These are phyloP conservation scores for Mycena olivaceomarginata DNA, from an alignment of 768 basidiomycete genomes.

Conservation along the genomic window DNA sequence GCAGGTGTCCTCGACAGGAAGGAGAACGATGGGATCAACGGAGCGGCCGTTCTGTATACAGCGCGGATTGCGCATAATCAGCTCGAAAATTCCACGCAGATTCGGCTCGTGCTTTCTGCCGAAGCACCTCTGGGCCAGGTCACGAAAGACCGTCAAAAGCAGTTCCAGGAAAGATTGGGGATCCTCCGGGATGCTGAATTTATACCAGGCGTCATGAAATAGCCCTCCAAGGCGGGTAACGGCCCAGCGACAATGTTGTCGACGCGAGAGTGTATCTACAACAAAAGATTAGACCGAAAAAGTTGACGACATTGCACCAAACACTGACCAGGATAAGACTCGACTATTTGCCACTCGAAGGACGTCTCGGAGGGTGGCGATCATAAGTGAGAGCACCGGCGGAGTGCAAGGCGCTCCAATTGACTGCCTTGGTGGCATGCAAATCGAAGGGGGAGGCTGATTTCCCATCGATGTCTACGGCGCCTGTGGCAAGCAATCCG, in stretches of 20 bases:
- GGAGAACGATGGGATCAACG: not conserved
- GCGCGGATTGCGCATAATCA: constrained; percentile 7
- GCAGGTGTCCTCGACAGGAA: not conserved
- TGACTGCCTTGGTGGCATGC: constrained; percentile 1
- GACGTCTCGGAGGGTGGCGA: not conserved
- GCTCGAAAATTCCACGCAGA: constrained; percentile 29
- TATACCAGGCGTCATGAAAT: not conserved
- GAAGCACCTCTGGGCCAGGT: constrained; percentile 1
- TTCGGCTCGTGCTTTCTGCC: constrained; percentile 14
- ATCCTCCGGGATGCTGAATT: not conserved
- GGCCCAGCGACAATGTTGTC: constrained; percentile 8
- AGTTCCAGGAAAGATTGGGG: not conserved
- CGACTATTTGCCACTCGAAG: constrained; percentile 16
- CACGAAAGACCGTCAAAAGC: not conserved
- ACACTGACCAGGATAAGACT: constrained; percentile 1
- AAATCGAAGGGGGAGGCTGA: not conserved
- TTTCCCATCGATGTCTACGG: not conserved
- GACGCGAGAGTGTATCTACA: constrained; percentile 3
- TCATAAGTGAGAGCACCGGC: constrained; percentile 11
- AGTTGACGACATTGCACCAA: not conserved
- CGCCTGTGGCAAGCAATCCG: constrained; percentile 25
- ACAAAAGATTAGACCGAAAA: not conserved
- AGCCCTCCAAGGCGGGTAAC: not conserved
- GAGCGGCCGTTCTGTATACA: not conserved
- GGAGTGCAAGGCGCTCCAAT: constrained; percentile 19